These are phyloP conservation scores for Aspergillus avenaceus DNA, from an alignment of 495 filamentous ascomycete species.

Conservation along the genomic window DNA sequence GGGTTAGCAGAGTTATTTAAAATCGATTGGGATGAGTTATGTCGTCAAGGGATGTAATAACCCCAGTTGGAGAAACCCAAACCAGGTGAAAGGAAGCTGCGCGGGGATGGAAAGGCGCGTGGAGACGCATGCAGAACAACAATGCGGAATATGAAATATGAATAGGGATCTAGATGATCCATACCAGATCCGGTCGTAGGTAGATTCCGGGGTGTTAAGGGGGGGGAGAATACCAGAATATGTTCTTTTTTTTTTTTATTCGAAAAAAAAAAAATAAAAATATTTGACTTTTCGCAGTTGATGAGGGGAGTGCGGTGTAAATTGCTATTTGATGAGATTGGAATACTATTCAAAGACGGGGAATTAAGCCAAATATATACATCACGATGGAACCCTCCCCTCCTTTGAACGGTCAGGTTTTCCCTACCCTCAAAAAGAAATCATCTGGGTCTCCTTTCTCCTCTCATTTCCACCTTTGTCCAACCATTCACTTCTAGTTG, in stretches of 20 bases:
- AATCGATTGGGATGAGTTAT: conserved; percentile 3
- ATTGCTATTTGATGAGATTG: neutral
- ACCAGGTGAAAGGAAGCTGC: neutral
- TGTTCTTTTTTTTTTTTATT: conserved; percentile 5
- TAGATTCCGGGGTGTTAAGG: neutral
- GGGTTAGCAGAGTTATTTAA: conserved; percentile 18
- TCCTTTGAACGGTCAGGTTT: too few species aligned
- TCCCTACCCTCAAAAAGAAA: neutral
- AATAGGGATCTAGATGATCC: too few species aligned
- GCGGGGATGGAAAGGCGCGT: neutral
- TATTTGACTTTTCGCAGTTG: neutral
- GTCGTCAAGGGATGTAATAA: neutral
- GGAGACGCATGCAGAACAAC: too few species aligned
- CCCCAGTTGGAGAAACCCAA: conserved; percentile 1
- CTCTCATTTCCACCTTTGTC: neutral
- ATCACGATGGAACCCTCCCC: neutral
- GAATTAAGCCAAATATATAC: conserved; percentile 18
- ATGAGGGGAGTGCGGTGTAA: conserved; percentile 3
- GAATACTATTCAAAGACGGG: conserved; percentile 1
- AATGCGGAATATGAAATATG: too few species aligned
- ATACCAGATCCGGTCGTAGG: conserved; percentile 9
- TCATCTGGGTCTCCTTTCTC: neutral
- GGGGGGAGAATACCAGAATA: neutral
- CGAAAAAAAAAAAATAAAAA: too few species aligned
- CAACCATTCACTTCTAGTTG: neutral